Evolutionary conservation across 805 yeast species (phyloP).

Genomic region (Hyphopichia homilentoma): DNA sequence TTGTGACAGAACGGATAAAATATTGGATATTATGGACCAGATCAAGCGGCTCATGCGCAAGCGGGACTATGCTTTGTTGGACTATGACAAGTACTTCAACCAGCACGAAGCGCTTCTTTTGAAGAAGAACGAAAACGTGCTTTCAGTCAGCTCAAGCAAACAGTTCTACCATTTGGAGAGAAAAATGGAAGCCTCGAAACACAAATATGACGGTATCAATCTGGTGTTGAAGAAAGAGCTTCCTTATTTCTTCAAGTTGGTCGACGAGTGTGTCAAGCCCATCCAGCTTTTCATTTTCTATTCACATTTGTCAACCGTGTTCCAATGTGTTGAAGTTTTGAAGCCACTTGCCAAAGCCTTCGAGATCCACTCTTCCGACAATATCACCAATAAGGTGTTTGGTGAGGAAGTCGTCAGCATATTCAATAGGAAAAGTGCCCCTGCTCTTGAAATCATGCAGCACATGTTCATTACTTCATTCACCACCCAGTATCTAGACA

Average conservation of each 20-base stretch:
- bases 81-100: slow-evolving; percentile 31
- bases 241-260: slow-evolving; percentile 38
- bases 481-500: slow-evolving; percentile 15
- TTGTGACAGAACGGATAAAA: slow-evolving; percentile 11
- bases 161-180: slow-evolving; percentile 19
- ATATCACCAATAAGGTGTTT: slow-evolving; percentile 3
- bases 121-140: slow-evolving; percentile 33
- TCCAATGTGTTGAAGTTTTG: no score
- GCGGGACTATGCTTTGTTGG: slow-evolving; percentile 33
- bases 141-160: slow-evolving; percentile 27
- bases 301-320: slow-evolving; percentile 30
- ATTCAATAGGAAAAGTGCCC: slow-evolving; percentile 6
- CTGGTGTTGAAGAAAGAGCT: slow-evolving; percentile 41
- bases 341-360: no score
- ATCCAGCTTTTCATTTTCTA: slow-evolving; percentile 33
- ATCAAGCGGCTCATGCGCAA: slow-evolving; percentile 24
- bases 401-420: slow-evolving; percentile 1
- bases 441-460: slow-evolving; percentile 11
- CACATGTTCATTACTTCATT: slow-evolving; percentile 19
- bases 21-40: slow-evolving; percentile 13
- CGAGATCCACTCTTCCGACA: slow-evolving; percentile 6
- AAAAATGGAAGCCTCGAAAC: slow-evolving; percentile 19
- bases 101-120: slow-evolving; percentile 24
- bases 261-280: slow-evolving; percentile 26
- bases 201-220: slow-evolving; percentile 34